Evolutionary conservation across 176 grass and related monocot species (phyloP).

Genomic region (Phragmites australis): DNA sequence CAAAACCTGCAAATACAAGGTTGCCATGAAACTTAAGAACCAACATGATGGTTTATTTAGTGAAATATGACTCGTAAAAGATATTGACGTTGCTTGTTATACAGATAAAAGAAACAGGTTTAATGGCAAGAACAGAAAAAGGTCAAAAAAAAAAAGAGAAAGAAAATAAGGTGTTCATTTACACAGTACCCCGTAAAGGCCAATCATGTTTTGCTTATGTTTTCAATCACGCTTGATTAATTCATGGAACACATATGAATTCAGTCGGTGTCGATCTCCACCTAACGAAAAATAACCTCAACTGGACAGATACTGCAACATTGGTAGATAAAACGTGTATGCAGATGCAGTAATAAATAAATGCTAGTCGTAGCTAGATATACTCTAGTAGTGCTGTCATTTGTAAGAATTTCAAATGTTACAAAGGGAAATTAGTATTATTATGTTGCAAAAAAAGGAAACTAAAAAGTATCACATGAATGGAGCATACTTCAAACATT

Average conservation of each 20-base stretch:
- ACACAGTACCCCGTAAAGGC: background rate
- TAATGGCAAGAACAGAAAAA: background rate
- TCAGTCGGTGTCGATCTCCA: background rate
- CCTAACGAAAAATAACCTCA: slow-evolving; percentile 14
- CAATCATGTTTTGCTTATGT: slow-evolving; percentile 9
- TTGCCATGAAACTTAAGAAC: slow-evolving; percentile 23
- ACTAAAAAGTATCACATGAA: background rate
- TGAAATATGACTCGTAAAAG: slow-evolving; percentile 10
- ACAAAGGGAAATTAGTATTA: slow-evolving; percentile 18
- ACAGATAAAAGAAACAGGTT: slow-evolving; percentile 27
- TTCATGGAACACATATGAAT: background rate
- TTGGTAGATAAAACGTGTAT: background rate
- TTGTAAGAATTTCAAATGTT: slow-evolving; percentile 10
- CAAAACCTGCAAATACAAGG: slow-evolving; percentile 66
- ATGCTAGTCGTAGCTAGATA: background rate
- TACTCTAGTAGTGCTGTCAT: background rate
- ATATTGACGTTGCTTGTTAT: slow-evolving; percentile 1
- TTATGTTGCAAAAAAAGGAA: background rate
- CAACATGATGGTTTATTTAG: slow-evolving; percentile 4
- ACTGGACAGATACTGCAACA: background rate
- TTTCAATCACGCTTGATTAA: slow-evolving; percentile 12
- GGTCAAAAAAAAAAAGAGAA: background rate
- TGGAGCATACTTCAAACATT: slow-evolving; percentile 85
- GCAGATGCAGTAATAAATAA: slow-evolving; percentile 5
- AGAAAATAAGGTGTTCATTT: background rate